phyloP scores from a whole-genome alignment of 139 green algal species.

The Dunaliella sp. region DNA sequence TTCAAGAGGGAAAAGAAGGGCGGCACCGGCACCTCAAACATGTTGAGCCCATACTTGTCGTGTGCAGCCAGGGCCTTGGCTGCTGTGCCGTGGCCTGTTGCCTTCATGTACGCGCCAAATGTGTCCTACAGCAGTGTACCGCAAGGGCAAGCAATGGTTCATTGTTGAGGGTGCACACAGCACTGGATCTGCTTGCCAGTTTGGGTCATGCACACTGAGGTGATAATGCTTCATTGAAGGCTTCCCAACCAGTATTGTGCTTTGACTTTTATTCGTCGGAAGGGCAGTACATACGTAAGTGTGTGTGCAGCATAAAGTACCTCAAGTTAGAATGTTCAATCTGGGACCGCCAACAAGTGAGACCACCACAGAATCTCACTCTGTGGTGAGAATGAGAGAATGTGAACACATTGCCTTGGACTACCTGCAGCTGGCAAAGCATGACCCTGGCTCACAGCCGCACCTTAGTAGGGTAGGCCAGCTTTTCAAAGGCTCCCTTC shows the following conservation, averaged over 20 bases:
- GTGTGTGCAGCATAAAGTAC: too few species aligned
- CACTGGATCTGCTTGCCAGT: too few species aligned
- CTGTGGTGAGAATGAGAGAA: background rate
- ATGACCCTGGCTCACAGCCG: too few species aligned
- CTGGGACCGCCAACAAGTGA: too few species aligned
- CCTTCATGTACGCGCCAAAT: constrained; percentile 51
- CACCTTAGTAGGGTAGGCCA: constrained; percentile 66
- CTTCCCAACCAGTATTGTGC: too few species aligned
- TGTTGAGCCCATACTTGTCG: constrained; percentile 59
- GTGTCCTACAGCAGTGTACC: constrained; percentile 56
- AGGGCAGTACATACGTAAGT: too few species aligned
- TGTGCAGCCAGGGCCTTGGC: constrained; percentile 43
- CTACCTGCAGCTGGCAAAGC: background rate
- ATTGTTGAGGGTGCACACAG: too few species aligned
- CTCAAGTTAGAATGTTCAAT: too few species aligned
- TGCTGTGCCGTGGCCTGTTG: constrained; percentile 44
- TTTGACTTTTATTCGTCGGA: too few species aligned
- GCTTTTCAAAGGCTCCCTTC: constrained; percentile 58
- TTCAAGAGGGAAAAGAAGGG: constrained; percentile 71
- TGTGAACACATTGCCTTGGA: background rate
- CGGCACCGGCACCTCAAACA: constrained; percentile 69
- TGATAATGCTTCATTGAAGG: too few species aligned
- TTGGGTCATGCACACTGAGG: too few species aligned
- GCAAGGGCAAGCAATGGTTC: too few species aligned
- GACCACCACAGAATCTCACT: background rate